Evolutionary conservation across 1,284 basidiomycete genomes (phyloP).

Genomic region (Pascua sp.): DNA sequence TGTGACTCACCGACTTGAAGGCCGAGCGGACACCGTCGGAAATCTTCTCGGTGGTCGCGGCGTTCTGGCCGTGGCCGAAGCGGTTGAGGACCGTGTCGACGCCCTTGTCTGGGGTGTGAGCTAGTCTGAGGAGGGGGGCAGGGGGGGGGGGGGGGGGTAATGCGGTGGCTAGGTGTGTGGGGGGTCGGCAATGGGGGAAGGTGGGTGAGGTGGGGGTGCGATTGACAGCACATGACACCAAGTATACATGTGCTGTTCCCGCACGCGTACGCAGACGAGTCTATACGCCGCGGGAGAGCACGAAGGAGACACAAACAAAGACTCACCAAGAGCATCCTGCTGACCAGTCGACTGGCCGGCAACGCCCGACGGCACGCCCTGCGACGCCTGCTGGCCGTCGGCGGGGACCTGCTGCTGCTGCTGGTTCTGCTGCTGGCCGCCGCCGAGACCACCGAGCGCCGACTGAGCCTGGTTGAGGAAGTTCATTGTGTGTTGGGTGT

Average conservation of each 20-base stretch:
- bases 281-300: not conserved
- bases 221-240: too few species aligned
- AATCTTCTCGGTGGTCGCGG: slow-evolving; percentile 50
- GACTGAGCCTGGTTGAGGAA: slow-evolving; percentile 19
- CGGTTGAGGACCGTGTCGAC: slow-evolving; percentile 33
- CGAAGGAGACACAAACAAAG: not conserved
- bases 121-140: not conserved
- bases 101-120: slow-evolving; percentile 37
- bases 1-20: slow-evolving; percentile 41
- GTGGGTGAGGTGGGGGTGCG: not conserved
- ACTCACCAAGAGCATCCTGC: slow-evolving; percentile 45
- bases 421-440: not conserved
- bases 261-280: too few species aligned
- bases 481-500: slow-evolving; percentile 7
- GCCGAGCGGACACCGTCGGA: slow-evolving; percentile 45
- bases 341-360: slow-evolving; percentile 24
- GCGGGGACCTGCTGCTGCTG: not conserved
- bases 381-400: not conserved
- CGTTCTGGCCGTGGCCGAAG: slow-evolving; percentile 40
- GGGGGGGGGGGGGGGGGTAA: too few species aligned
- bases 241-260: too few species aligned
- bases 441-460: slow-evolving; percentile 5
- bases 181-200: too few species aligned
- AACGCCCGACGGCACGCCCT: not conserved
- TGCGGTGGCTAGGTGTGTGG: too few species aligned